phyloP scores from a whole-genome alignment of 2,329 filamentous ascomycete species.

The Hyphodiscus sp. region DNA sequence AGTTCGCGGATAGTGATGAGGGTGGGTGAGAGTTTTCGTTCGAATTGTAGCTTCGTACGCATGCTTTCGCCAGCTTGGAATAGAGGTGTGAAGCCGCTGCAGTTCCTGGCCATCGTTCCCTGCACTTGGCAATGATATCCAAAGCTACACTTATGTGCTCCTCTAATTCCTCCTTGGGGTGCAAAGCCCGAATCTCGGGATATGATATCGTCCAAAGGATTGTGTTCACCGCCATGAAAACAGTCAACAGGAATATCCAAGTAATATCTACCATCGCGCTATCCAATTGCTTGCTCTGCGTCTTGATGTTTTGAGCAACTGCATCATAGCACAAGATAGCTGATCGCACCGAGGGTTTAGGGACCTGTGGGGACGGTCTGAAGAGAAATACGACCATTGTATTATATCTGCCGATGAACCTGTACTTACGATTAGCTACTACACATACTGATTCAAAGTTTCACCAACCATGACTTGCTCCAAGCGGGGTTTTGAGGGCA shows the following conservation, averaged over 20 bases:
- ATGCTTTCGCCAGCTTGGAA: slow-evolving; percentile 75
- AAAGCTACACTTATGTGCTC: slow-evolving; percentile 67
- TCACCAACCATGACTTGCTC: slow-evolving; percentile 67
- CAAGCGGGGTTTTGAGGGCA: slow-evolving; percentile 65
- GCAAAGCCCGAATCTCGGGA: slow-evolving; percentile 67
- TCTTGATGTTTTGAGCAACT: slow-evolving; percentile 71
- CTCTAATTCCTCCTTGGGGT: slow-evolving; percentile 70
- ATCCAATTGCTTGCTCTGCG: slow-evolving; percentile 74
- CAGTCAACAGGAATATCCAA: slow-evolving; percentile 84
- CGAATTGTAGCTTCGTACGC: slow-evolving; percentile 77
- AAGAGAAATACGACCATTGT: slow-evolving; percentile 85
- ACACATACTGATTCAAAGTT: slow-evolving; percentile 10
- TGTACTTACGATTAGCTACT: slow-evolving; percentile 28
- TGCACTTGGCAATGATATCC: slow-evolving; percentile 71
- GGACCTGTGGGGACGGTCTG: slow-evolving; percentile 85
- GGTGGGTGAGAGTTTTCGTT: slow-evolving; percentile 40
- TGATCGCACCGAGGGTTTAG: slow-evolving; percentile 72
- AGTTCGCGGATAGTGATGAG: slow-evolving; percentile 40
- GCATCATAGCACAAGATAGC: slow-evolving; percentile 80
- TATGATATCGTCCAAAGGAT: slow-evolving; percentile 91
- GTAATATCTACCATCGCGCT: slow-evolving; percentile 75
- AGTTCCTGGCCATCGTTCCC: slow-evolving; percentile 87
- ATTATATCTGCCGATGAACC: slow-evolving; percentile 67
- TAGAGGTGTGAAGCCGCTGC: slow-evolving; percentile 80
- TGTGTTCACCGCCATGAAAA: slow-evolving; percentile 90